Conservation (phyloP, 2,329 filamentous ascomycete species). For the Chlorencoelia australis region DNA sequence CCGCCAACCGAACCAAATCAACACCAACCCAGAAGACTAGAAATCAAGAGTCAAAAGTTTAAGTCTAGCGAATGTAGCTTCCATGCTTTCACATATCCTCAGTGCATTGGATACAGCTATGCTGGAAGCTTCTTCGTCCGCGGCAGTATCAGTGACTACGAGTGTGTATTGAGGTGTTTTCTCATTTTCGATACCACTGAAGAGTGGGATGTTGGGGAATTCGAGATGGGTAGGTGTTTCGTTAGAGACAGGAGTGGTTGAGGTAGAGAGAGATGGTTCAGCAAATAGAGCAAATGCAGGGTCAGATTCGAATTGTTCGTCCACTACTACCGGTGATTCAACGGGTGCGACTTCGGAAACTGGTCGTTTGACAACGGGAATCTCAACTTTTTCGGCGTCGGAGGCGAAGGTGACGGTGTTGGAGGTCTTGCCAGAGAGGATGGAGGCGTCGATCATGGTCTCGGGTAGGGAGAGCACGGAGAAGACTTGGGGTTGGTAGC, state of each 20-base stretch:
- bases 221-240: conserved; percentile 23
- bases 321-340: conserved; percentile 28
- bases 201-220: conserved; percentile 34
- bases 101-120: conserved; percentile 17
- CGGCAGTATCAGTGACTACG: conserved; percentile 42
- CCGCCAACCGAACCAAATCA: neutral
- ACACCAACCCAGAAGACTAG: conserved; percentile 7
- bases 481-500: conserved; percentile 62
- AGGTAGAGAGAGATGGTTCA: conserved; percentile 26
- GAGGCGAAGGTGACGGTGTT: conserved; percentile 33
- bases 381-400: conserved; percentile 39
- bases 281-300: conserved; percentile 52
- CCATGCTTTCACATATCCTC: conserved; percentile 19
- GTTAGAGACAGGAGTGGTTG: no score
- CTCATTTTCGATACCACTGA: conserved; percentile 47
- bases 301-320: conserved; percentile 53
- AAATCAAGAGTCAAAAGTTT: conserved; percentile 17
- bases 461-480: conserved; percentile 57
- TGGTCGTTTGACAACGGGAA: conserved; percentile 36
- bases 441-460: conserved; percentile 43
- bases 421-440: conserved; percentile 62
- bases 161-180: conserved; percentile 57
- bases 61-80: conserved; percentile 20
- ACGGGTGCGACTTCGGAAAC: conserved; percentile 14
- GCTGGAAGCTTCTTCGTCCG: conserved; percentile 31